Conservation (phyloP, 106 monocot species). For the Gastrodia elata region DNA sequence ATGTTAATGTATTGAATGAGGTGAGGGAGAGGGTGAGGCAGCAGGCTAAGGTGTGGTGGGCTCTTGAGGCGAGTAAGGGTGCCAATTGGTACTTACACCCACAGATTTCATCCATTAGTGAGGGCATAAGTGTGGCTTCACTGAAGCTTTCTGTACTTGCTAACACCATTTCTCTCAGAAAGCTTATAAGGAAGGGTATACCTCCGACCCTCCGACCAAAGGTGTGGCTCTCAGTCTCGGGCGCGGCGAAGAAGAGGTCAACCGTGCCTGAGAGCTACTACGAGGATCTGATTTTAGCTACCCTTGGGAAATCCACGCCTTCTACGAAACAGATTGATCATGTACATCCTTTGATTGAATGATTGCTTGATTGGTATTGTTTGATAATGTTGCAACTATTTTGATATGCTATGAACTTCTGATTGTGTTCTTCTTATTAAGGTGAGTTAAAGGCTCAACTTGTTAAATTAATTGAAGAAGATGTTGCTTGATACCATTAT, state of each 20-base stretch:
- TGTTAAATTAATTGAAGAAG: background rate
- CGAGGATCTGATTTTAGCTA: conserved; percentile 67
- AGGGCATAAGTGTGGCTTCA: conserved; percentile 51
- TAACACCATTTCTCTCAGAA: conserved; percentile 56
- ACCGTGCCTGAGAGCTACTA: conserved; percentile 96
- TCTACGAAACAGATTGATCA: conserved; percentile 91
- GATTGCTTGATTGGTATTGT: background rate
- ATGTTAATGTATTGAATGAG: conserved; percentile 95
- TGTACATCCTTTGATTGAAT: conserved; percentile 36
- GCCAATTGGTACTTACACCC: conserved; percentile 84
- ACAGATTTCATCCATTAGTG: conserved; percentile 47
- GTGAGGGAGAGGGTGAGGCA: conserved; percentile 83
- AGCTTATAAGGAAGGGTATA: conserved; percentile 80
- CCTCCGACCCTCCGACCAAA: conserved; percentile 66
- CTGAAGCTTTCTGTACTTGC: conserved; percentile 57
- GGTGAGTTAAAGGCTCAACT: background rate
- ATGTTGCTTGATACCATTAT: background rate
- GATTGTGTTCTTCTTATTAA: background rate
- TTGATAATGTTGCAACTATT: background rate
- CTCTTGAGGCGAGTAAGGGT: conserved; percentile 78
- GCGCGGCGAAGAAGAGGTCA: conserved; percentile 79
- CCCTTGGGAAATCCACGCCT: conserved; percentile 74
- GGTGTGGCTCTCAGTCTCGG: conserved; percentile 86
- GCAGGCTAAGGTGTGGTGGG: conserved; percentile 86
- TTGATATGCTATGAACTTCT: background rate